Percentiles rank a stretch among this genome's conserved stretches.
Conservation (phyloP, 257 asterid species). For the Nicotiana sylvestris region DNA sequence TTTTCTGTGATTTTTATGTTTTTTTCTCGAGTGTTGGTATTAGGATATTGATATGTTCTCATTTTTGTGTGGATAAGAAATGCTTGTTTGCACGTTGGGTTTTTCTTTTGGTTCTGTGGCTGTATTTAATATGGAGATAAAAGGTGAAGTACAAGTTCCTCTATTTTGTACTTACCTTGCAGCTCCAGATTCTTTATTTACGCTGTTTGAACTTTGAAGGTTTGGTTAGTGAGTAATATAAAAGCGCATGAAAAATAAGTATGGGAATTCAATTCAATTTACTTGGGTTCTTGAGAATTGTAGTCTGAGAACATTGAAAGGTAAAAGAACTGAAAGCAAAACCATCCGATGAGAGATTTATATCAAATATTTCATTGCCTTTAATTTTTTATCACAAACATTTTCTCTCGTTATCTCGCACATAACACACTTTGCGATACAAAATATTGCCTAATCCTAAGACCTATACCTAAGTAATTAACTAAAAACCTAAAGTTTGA, state of each 20-base stretch:
- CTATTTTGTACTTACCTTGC: not conserved
- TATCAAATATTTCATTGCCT: not conserved
- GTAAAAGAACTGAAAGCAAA: not conserved
- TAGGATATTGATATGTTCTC: not conserved
- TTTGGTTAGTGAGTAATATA: constrained; percentile 1
- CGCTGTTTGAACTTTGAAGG: not conserved
- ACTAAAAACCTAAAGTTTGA: constrained; percentile 8
- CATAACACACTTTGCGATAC: not conserved
- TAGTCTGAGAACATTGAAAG: not conserved
- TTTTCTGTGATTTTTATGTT: not conserved
- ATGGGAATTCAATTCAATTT: no score
- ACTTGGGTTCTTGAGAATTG: not conserved
- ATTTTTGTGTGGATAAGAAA: constrained; percentile 11
- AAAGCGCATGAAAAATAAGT: not conserved
- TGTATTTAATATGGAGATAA: not conserved
- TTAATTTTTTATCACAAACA: not conserved
- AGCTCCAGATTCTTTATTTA: not conserved
- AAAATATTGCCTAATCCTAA: constrained; percentile 13
- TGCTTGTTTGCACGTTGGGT: not conserved
- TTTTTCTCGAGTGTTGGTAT: not conserved
- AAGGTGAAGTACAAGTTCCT: not conserved
- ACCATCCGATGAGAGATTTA: not conserved
- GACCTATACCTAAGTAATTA: constrained; percentile 28
- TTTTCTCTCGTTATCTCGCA: not conserved
- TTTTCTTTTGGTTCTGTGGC: not conserved